Percentiles rank a stretch among this genome's conserved stretches.
Evolutionary conservation across 148 eudicot genomes (phyloP).

Genomic region (Rhododendron mucronatum): DNA sequence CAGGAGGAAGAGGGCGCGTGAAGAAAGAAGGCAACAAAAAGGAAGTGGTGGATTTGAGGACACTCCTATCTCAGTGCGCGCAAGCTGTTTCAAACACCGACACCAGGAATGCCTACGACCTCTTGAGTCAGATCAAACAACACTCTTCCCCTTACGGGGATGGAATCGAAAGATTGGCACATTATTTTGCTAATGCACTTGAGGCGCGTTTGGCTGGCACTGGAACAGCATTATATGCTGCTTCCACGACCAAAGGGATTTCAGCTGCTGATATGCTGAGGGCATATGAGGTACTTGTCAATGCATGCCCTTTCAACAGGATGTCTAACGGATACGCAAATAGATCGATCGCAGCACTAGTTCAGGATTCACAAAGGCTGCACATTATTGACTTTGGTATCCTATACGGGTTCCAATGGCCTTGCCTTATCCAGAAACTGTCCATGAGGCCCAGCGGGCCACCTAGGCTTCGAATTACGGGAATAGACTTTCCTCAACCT

Average conservation of each 20-base stretch:
- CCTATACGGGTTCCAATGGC: conserved; percentile 67
- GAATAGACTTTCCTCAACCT: conserved; percentile 48
- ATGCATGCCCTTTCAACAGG: conserved; percentile 45
- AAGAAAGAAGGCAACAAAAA: conserved; percentile 13
- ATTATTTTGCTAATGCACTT: conserved; percentile 31
- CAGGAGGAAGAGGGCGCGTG: conserved; percentile 10
- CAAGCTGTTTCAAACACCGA: conserved; percentile 42
- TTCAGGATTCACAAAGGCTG: conserved; percentile 26
- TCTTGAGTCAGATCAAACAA: conserved; percentile 24
- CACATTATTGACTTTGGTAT: conserved; percentile 67
- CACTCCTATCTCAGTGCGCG: conserved; percentile 56
- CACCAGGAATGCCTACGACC: conserved; percentile 33
- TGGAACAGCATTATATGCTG: conserved; percentile 34
- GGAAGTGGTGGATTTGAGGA: conserved; percentile 46
- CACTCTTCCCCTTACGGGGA: conserved; percentile 32
- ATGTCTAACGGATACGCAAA: conserved; percentile 45
- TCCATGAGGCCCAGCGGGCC: conserved; percentile 42
- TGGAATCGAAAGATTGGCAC: conserved; percentile 29
- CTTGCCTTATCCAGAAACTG: conserved; percentile 47
- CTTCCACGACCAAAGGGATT: conserved; percentile 13
- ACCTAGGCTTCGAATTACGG: conserved; percentile 48
- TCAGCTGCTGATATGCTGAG: conserved; percentile 41
- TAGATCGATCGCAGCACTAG: conserved; percentile 35
- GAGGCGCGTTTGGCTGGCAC: conserved; percentile 46
- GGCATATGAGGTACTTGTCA: conserved; percentile 32